Evolutionary conservation across 192 early-diverging fungal genomes (phyloP).

Genomic region (Umbelopsis vinacea): DNA sequence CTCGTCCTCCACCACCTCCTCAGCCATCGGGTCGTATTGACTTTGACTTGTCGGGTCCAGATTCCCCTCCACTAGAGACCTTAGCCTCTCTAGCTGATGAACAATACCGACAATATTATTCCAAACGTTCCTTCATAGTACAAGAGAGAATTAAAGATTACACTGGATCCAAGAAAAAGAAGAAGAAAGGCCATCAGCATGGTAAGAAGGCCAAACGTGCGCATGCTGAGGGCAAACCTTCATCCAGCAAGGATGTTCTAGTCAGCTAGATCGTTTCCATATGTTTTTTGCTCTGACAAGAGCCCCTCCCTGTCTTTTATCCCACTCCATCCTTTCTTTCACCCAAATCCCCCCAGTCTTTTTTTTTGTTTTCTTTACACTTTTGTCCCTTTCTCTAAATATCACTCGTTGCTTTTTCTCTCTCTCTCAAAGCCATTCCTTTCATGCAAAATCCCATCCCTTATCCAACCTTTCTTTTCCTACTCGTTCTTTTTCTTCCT

Average conservation of each 20-base stretch:
- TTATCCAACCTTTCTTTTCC: neutral
- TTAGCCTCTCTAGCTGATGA: constrained; percentile 35
- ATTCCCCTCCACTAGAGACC: constrained; percentile 27
- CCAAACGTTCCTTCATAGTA: constrained; percentile 16
- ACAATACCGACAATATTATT: constrained; percentile 26
- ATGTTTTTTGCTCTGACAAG: neutral
- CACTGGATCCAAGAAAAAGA: constrained; percentile 14
- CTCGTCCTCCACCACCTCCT: constrained; percentile 12
- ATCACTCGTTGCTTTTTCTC: neutral
- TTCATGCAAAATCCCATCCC: neutral
- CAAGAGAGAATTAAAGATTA: constrained; percentile 16
- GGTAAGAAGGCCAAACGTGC: neutral
- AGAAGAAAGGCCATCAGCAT: neutral
- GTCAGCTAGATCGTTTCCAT: constrained; percentile 4
- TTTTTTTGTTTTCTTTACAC: neutral
- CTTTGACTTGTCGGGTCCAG: constrained; percentile 7
- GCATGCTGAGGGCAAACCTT: neutral
- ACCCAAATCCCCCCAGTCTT: neutral
- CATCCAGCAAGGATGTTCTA: constrained; percentile 11
- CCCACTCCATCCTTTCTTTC: neutral
- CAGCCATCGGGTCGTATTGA: constrained; percentile 8
- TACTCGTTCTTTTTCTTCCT: neutral
- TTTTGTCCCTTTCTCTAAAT: neutral
- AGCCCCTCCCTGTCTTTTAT: no score
- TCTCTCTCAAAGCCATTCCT: neutral